Percentiles rank a stretch among this genome's conserved stretches.
Evolutionary conservation across 2,329 filamentous ascomycete genomes (phyloP).

Genomic region (Pseudogymnoascus sp.): DNA sequence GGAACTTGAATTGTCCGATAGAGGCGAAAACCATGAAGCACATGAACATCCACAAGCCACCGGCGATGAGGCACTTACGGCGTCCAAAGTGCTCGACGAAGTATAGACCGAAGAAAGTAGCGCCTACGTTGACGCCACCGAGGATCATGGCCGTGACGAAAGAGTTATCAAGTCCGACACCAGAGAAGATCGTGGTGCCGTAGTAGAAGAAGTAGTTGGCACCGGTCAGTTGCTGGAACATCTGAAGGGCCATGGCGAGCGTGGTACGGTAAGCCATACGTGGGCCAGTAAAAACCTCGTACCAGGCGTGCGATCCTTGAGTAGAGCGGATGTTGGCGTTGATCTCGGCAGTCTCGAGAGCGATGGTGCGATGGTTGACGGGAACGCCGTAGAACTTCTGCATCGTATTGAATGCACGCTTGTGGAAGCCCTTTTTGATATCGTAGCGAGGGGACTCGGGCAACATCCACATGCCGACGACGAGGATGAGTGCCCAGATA

Average conservation of each 20-base stretch:
- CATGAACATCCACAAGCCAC: constrained; percentile 60
- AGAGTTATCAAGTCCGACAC: constrained; percentile 56
- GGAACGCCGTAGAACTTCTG: constrained; percentile 44
- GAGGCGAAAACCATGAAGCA: constrained; percentile 50
- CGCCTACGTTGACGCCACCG: constrained; percentile 57
- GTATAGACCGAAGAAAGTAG: constrained; percentile 58
- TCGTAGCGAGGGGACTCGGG: constrained; percentile 52
- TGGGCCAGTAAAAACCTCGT: constrained; percentile 51
- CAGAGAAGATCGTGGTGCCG: constrained; percentile 57
- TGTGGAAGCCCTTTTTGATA: constrained; percentile 39
- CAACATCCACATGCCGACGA: constrained; percentile 42
- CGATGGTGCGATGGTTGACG: constrained; percentile 37
- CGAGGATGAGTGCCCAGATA: constrained; percentile 43
- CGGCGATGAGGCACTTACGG: constrained; percentile 57
- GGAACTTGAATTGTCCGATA: constrained; percentile 42
- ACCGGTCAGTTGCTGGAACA: constrained; percentile 60
- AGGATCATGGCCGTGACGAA: constrained; percentile 62
- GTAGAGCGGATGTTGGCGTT: constrained; percentile 31
- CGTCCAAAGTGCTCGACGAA: constrained; percentile 60
- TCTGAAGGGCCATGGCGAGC: constrained; percentile 55
- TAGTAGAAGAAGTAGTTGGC: constrained; percentile 58
- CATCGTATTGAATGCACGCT: constrained; percentile 41
- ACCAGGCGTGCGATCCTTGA: constrained; percentile 49
- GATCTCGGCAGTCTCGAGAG: constrained; percentile 45
- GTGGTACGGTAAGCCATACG: constrained; percentile 56